phyloP scores from a whole-genome alignment of 1,284 basidiomycete species.

The Ceratobasidium sp. region DNA sequence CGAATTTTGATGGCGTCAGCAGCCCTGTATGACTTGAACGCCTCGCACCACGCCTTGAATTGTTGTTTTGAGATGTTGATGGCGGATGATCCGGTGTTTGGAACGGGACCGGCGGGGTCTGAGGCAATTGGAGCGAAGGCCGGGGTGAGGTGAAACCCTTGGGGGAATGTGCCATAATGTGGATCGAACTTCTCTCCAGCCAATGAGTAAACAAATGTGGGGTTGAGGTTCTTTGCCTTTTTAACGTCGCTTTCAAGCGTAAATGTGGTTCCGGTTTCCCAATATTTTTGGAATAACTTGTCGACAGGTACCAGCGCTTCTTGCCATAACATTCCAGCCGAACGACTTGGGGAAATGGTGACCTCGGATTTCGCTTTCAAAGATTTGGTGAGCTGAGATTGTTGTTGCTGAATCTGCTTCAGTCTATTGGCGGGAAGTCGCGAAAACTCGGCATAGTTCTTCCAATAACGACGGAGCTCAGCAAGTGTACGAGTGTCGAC shows the following conservation, averaged over 20 bases:
- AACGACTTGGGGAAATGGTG: neutral
- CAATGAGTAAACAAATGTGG: slow-evolving; percentile 3
- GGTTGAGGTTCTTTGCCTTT: slow-evolving; percentile 12
- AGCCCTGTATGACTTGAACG: neutral
- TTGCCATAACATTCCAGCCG: slow-evolving; percentile 4
- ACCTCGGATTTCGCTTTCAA: neutral
- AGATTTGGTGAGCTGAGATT: neutral
- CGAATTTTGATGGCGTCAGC: neutral
- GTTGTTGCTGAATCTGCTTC: neutral
- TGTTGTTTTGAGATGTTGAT: slow-evolving; percentile 10
- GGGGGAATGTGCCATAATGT: slow-evolving; percentile 10
- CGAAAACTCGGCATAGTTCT: slow-evolving; percentile 11
- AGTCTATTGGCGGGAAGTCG: neutral
- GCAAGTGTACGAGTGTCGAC: slow-evolving; percentile 1
- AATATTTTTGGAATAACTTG: neutral
- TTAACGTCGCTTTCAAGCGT: neutral
- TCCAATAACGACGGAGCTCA: slow-evolving; percentile 12
- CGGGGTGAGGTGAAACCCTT: slow-evolving; percentile 16
- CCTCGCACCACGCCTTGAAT: slow-evolving; percentile 1
- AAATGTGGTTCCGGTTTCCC: slow-evolving; percentile 12
- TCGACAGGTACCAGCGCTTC: neutral
- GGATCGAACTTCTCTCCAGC: neutral
- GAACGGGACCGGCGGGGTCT: neutral
- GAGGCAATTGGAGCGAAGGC: neutral
- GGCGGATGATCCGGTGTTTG: neutral